phyloP scores from a whole-genome alignment of 2,329 filamentous ascomycete species.

The Aspergillus melleus region DNA sequence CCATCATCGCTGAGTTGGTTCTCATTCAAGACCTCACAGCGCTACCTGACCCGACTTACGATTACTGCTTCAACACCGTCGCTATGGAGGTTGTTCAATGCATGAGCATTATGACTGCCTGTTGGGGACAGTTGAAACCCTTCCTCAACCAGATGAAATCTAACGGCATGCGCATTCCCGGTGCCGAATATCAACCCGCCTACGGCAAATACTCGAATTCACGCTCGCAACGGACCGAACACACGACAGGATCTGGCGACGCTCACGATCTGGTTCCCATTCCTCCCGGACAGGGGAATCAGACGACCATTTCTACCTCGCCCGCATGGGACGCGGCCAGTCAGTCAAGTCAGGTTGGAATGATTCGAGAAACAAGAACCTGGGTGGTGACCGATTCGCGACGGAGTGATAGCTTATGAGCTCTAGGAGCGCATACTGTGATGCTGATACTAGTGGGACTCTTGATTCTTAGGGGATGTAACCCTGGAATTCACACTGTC shows the following conservation, averaged over 20 bases:
- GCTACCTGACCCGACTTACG: conserved; percentile 18
- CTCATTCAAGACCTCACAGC: conserved; percentile 10
- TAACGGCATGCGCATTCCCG: conserved; percentile 18
- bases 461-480: too few species aligned
- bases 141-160: conserved; percentile 23
- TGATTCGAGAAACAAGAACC: conserved; percentile 18
- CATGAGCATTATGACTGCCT: conserved; percentile 26
- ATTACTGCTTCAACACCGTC: conserved; percentile 21
- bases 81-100: conserved; percentile 21
- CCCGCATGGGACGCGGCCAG: conserved; percentile 18
- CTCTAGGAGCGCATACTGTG: not conserved
- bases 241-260: not conserved
- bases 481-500: too few species aligned
- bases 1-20: conserved; percentile 15
- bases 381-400: conserved; percentile 13
- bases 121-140: conserved; percentile 22
- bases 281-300: conserved; percentile 2
- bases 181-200: conserved; percentile 10
- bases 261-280: conserved; percentile 8
- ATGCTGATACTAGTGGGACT: not conserved
- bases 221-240: not conserved
- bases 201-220: not conserved
- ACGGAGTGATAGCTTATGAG: conserved; percentile 3
- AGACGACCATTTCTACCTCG: conserved; percentile 13
- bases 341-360: conserved; percentile 19